phyloP scores from a whole-genome alignment of 2,329 filamentous ascomycete species.

The Monilinia fructicola region DNA sequence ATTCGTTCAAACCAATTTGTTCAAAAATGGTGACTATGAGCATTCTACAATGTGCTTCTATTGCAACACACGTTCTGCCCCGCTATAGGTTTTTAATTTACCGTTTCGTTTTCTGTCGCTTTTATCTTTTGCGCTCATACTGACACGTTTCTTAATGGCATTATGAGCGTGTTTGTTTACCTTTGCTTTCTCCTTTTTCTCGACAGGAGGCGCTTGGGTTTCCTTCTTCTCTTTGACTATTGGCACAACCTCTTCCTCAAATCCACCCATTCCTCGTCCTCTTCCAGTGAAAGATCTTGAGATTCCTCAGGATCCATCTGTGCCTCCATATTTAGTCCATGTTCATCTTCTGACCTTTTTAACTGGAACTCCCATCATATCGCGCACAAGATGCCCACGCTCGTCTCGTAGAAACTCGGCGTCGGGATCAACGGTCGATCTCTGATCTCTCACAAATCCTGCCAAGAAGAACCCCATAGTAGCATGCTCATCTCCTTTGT shows the following conservation, averaged over 20 bases:
- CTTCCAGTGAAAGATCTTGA: constrained; percentile 21
- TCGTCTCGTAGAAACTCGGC: constrained; percentile 47
- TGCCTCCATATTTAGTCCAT: constrained; percentile 23
- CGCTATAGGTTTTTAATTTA: background rate
- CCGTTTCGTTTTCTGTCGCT: constrained; percentile 32
- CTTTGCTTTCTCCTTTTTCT: constrained; percentile 32
- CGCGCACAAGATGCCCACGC: constrained; percentile 52
- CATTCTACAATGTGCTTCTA: too few relatives aligned
- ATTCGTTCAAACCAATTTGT: too few relatives aligned
- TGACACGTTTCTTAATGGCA: constrained; percentile 25
- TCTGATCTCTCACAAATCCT: constrained; percentile 64
- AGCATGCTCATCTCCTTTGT: constrained; percentile 76
- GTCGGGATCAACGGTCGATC: constrained; percentile 18
- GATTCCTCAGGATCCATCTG: constrained; percentile 10
- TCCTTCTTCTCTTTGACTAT: constrained; percentile 40
- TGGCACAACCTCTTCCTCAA: constrained; percentile 42
- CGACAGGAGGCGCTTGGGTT: constrained; percentile 42
- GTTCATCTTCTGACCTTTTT: constrained; percentile 32
- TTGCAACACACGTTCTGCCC: too few relatives aligned
- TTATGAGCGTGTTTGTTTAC: constrained; percentile 25
- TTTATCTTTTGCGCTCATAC: constrained; percentile 28
- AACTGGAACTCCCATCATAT: constrained; percentile 44
- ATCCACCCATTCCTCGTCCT: constrained; percentile 39
- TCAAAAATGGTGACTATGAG: too few relatives aligned
- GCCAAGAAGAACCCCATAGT: constrained; percentile 96